These are phyloP conservation scores for Verticillium isaacii DNA, from an alignment of 2,329 filamentous ascomycete genomes.

Conservation along the genomic window DNA sequence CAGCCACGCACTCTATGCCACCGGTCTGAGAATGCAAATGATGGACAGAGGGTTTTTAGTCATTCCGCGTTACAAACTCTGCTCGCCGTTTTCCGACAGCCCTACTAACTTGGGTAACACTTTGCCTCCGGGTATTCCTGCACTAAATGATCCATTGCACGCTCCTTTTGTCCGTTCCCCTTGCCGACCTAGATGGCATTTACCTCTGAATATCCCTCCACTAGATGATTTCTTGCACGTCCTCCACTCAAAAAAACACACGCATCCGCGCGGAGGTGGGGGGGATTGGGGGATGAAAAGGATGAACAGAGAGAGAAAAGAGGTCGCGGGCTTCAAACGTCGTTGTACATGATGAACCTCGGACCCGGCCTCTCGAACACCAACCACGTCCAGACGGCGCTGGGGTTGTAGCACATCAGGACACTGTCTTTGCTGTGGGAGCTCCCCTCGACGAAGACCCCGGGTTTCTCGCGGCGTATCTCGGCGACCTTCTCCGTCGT, in stretches of 20 bases:
- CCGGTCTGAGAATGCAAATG: too few relatives aligned
- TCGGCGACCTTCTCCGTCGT: slow-evolving; percentile 51
- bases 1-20: background rate
- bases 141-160: too few relatives aligned
- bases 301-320: background rate
- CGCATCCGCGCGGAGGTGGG: background rate
- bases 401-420: slow-evolving; percentile 28
- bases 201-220: too few relatives aligned
- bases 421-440: slow-evolving; percentile 27
- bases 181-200: too few relatives aligned
- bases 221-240: background rate
- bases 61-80: too few relatives aligned
- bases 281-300: too few relatives aligned
- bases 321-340: slow-evolving; percentile 18
- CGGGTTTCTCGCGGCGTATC: slow-evolving; percentile 21
- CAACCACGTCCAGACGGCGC: slow-evolving; percentile 33
- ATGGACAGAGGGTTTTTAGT: too few relatives aligned
- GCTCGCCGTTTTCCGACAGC: too few relatives aligned
- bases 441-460: slow-evolving; percentile 28
- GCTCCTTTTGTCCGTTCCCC: too few relatives aligned
- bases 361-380: slow-evolving; percentile 26
- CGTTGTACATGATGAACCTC: slow-evolving; percentile 29
- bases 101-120: too few relatives aligned
- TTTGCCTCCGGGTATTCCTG: too few relatives aligned
- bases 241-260: background rate